These are phyloP conservation scores for Blastobotrys raffinosifermentans DNA, from an alignment of 1,139 yeast genomes.

Conservation along the genomic window DNA sequence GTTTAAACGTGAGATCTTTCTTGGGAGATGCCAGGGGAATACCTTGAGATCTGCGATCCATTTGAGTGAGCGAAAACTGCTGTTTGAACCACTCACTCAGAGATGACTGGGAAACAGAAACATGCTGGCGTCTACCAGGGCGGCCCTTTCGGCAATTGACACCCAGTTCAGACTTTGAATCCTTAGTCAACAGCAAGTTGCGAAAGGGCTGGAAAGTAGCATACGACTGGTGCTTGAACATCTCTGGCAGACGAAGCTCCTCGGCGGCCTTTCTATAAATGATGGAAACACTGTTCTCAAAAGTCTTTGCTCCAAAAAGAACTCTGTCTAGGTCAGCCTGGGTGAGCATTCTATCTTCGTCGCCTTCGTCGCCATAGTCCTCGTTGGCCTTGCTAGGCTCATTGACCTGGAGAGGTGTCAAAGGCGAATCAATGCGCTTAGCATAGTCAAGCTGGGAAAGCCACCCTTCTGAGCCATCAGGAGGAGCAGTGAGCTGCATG, in stretches of 20 bases:
- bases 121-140: neutral
- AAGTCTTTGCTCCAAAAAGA: constrained; percentile 45
- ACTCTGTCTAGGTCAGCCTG: constrained; percentile 42
- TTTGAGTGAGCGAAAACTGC: constrained; percentile 8
- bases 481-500: neutral
- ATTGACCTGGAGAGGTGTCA: constrained; percentile 6
- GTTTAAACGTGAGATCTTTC: constrained; percentile 15
- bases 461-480: constrained; percentile 14
- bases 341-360: constrained; percentile 18
- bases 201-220: constrained; percentile 20
- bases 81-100: constrained; percentile 1
- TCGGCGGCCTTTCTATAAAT: constrained; percentile 22
- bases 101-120: neutral
- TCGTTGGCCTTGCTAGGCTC: neutral
- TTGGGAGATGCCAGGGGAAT: constrained; percentile 18
- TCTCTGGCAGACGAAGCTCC: constrained; percentile 21
- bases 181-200: constrained; percentile 1
- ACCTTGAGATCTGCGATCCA: constrained; percentile 15
- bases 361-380: neutral
- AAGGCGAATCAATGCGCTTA: constrained; percentile 16
- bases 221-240: constrained; percentile 15
- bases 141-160: neutral
- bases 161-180: neutral
- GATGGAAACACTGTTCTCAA: constrained; percentile 17
- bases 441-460: constrained; percentile 15